Evolutionary conservation across 345 rosid genomes (phyloP).

Genomic region (Dipteronia sinensis): DNA sequence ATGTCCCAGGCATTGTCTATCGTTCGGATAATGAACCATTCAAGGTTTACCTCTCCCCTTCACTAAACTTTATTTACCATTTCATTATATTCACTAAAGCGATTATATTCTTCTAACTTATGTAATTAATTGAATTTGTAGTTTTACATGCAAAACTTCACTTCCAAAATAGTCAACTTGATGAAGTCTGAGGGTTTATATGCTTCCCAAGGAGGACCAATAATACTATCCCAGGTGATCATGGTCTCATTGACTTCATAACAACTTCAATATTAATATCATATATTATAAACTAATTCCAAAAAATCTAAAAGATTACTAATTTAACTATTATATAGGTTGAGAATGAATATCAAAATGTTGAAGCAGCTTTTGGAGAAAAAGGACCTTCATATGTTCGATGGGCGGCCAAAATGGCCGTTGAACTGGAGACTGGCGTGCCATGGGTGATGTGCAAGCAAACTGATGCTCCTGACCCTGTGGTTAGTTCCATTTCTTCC

Average conservation of each 20-base stretch:
- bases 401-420: constrained; percentile 89
- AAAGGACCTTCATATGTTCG: constrained; percentile 59
- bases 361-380: constrained; percentile 54
- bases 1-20: constrained; percentile 69
- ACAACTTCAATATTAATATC: background rate
- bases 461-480: constrained; percentile 85
- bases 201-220: constrained; percentile 98
- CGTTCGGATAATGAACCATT: constrained; percentile 79
- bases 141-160: constrained; percentile 74
- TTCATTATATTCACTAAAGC: too few species aligned
- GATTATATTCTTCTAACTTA: too few species aligned
- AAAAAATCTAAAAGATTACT: background rate
- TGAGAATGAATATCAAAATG: constrained; percentile 80
- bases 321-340: constrained; percentile 41
- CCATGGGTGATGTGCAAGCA: constrained; percentile 99
- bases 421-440: constrained; percentile 71
- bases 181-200: constrained; percentile 76
- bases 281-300: background rate
- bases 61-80: too few species aligned
- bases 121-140: constrained; percentile 14
- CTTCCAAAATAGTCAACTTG: constrained; percentile 64
- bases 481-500: constrained; percentile 42
- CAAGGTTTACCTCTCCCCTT: constrained; percentile 40
- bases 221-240: constrained; percentile 88
- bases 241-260: background rate